Conservation (phyloP, 2,329 filamentous ascomycete genomes). For the Trichoderma hamatum region DNA sequence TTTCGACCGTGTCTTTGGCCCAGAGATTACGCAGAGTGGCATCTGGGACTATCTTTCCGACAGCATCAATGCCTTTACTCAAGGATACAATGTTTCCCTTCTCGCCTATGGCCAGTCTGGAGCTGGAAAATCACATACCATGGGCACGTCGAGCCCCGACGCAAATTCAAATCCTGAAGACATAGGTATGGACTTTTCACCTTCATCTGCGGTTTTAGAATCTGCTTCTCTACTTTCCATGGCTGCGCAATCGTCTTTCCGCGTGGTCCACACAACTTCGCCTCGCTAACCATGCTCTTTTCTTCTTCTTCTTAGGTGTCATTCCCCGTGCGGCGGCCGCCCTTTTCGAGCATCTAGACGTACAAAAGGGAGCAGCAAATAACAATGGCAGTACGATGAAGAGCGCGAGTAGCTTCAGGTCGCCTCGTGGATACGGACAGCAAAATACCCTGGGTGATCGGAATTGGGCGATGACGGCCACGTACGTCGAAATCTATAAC, state of each 20-base stretch:
- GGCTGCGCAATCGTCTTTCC: neutral
- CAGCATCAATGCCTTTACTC: conserved; percentile 84
- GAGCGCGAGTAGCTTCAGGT: conserved; percentile 63
- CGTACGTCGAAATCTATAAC: conserved; percentile 97
- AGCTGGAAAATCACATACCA: conserved; percentile 96
- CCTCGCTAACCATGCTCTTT: neutral
- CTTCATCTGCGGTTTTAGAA: neutral
- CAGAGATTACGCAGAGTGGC: conserved; percentile 82
- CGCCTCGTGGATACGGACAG: conserved; percentile 70
- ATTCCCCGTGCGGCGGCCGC: conserved; percentile 86
- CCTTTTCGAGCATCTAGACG: conserved; percentile 85
- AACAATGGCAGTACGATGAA: conserved; percentile 54
- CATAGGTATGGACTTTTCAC: conserved; percentile 68
- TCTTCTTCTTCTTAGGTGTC: conserved; percentile 64
- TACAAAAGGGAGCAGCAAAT: conserved; percentile 53
- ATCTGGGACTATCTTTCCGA: conserved; percentile 94
- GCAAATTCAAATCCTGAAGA: conserved; percentile 71
- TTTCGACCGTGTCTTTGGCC: conserved; percentile 91
- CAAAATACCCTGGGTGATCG: conserved; percentile 63
- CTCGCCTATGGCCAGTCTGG: conserved; percentile 97
- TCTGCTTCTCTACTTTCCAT: neutral
- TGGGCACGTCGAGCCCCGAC: conserved; percentile 87
- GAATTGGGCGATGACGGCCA: conserved; percentile 89
- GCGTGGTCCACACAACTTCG: neutral
- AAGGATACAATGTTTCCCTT: conserved; percentile 98